Percentiles rank a stretch among this genome's conserved stretches.
These are phyloP conservation scores for Cylindrotheca closterium DNA, from an alignment of 108 stramenopile species.

Conservation along the genomic window DNA sequence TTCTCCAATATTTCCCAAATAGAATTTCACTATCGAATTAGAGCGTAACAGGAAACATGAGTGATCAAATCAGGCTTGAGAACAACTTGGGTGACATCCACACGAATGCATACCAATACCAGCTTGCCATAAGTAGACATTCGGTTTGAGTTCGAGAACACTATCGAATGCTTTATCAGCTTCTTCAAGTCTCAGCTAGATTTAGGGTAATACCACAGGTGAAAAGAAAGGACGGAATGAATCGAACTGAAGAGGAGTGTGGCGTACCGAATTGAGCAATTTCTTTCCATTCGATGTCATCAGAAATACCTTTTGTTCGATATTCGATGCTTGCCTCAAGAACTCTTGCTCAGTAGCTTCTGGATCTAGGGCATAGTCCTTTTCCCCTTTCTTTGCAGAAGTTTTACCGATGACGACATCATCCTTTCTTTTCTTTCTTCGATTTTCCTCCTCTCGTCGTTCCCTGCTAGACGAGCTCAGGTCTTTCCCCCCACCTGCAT, in stretches of 20 bases:
- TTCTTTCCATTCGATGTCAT: conserved; percentile 63
- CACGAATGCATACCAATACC: conserved; percentile 38
- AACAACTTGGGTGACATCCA: neutral
- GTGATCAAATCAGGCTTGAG: neutral
- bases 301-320: conserved; percentile 51
- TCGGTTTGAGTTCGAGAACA: conserved; percentile 67
- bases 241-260: neutral
- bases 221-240: too few relatives aligned
- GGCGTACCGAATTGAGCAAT: conserved; percentile 44
- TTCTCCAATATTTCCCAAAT: conserved; percentile 48
- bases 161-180: conserved; percentile 53
- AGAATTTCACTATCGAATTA: conserved; percentile 47
- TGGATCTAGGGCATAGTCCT: conserved; percentile 56
- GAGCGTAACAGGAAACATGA: too few relatives aligned
- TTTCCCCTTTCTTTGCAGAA: conserved; percentile 65
- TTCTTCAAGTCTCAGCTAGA: conserved; percentile 46
- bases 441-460: conserved; percentile 66
- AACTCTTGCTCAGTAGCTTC: conserved; percentile 70
- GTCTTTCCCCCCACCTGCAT: neutral
- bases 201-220: neutral
- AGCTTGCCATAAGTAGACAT: conserved; percentile 81
- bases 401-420: conserved; percentile 75
- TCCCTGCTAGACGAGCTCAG: conserved; percentile 49
- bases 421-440: conserved; percentile 51
- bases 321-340: conserved; percentile 41